phyloP scores from a whole-genome alignment of 495 filamentous ascomycete species.

The Lasiosphaeria miniovina region DNA sequence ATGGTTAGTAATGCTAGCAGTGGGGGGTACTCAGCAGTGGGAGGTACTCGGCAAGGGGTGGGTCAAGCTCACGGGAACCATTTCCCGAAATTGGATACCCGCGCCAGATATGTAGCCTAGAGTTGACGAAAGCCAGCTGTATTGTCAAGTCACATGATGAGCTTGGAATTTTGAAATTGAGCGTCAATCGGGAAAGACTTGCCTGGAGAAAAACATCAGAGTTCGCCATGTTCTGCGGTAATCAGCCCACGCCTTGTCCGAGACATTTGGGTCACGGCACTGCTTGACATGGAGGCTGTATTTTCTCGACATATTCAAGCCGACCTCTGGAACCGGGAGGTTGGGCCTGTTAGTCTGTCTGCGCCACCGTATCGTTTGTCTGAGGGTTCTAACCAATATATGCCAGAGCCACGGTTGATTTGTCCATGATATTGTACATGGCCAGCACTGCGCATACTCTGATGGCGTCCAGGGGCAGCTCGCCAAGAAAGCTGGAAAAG shows the following conservation, averaged over 20 bases:
- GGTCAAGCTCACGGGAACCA: background rate
- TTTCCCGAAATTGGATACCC: background rate
- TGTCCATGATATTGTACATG: background rate
- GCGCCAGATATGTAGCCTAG: background rate
- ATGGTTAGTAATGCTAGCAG: background rate
- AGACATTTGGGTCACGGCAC: background rate
- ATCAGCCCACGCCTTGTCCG: background rate
- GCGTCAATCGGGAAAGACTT: background rate
- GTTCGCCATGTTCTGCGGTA: slow-evolving; percentile 2
- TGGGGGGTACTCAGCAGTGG: background rate
- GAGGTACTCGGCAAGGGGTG: background rate
- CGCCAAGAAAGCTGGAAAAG: background rate
- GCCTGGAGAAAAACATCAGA: slow-evolving; percentile 1
- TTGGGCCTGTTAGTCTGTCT: background rate
- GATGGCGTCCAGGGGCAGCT: slow-evolving; percentile 1
- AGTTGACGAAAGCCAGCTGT: slow-evolving; percentile 3
- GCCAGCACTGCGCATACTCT: background rate
- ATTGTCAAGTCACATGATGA: background rate
- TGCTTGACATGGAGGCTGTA: background rate
- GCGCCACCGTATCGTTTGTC: background rate
- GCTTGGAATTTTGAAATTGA: background rate
- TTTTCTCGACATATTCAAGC: slow-evolving; percentile 1
- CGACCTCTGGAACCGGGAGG: background rate
- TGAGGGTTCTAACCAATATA: slow-evolving; percentile 2
- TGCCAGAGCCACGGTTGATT: slow-evolving; percentile 2